These are phyloP conservation scores for Rhododendron ovatum DNA, from an alignment of 148 eudicot species.

Conservation along the genomic window DNA sequence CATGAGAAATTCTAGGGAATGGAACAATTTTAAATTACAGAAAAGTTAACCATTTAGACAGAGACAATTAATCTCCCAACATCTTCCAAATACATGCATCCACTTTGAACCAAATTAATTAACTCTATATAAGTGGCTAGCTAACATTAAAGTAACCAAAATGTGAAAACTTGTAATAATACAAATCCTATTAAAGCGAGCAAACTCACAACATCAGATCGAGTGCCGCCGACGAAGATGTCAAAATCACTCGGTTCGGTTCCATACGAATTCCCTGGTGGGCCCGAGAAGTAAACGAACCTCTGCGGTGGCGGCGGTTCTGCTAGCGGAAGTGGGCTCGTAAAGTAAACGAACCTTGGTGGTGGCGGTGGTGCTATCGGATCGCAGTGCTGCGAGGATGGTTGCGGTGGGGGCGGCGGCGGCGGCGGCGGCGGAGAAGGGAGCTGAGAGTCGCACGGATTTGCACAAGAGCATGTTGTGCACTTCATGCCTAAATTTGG, in stretches of 20 bases:
- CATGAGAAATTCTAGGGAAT: neutral
- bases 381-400: conserved; percentile 6
- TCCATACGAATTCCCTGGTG: conserved; percentile 23
- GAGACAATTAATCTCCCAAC: too few species aligned
- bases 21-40: neutral
- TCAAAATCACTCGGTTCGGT: conserved; percentile 9
- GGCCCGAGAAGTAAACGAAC: conserved; percentile 26
- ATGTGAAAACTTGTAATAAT: neutral
- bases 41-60: neutral
- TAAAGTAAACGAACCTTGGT: conserved; percentile 27
- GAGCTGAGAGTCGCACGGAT: conserved; percentile 20
- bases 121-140: neutral
- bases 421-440: conserved; percentile 30
- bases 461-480: conserved; percentile 45
- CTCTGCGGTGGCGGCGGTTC: conserved; percentile 32
- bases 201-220: neutral
- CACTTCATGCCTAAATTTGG: conserved; percentile 44
- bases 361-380: conserved; percentile 33
- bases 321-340: conserved; percentile 3
- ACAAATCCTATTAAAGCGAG: conserved; percentile 8
- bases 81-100: too few species aligned
- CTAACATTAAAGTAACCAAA: neutral
- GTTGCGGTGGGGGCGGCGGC: neutral
- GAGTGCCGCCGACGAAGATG: neutral
- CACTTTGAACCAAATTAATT: neutral